These are phyloP conservation scores for Russula sp. DNA, from an alignment of 768 basidiomycete genomes.

Conservation along the genomic window DNA sequence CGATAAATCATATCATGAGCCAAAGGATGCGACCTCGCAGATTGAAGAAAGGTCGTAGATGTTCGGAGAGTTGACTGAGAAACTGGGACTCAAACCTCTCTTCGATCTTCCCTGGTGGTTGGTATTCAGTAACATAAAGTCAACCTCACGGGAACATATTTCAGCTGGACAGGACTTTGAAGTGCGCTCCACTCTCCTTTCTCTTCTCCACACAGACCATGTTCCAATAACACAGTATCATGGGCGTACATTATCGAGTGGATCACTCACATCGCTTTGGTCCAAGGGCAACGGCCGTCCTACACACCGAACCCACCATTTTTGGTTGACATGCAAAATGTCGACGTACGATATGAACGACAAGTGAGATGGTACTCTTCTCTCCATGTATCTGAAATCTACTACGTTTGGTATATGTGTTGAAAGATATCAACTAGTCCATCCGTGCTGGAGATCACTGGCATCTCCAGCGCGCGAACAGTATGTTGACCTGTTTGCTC, in stretches of 20 bases:
- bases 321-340: constrained; percentile 55
- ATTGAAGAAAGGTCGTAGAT: too few species aligned
- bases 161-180: constrained; percentile 73
- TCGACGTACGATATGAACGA: constrained; percentile 57
- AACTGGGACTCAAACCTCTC: constrained; percentile 51
- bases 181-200: constrained; percentile 48
- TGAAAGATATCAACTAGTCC: constrained; percentile 74
- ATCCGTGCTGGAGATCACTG: constrained; percentile 78
- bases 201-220: constrained; percentile 51
- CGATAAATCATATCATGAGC: constrained; percentile 10
- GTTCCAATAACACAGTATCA: constrained; percentile 42
- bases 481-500: constrained; percentile 30
- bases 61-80: constrained; percentile 47
- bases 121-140: constrained; percentile 52
- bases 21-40: too few species aligned
- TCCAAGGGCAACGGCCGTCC: constrained; percentile 28
- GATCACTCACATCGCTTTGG: constrained; percentile 59
- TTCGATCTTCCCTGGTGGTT: constrained; percentile 83
- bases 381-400: not conserved
- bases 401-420: constrained; percentile 41
- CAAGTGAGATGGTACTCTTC: constrained; percentile 5
- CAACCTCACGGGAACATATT: not conserved
- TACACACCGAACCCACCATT: constrained; percentile 28
- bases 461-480: constrained; percentile 88
- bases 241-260: constrained; percentile 65